Evolutionary conservation across 257 asterid genomes (phyloP), one percentile per base, ranked within the genome.

Genomic region (Scutellaria barbata): DNA sequence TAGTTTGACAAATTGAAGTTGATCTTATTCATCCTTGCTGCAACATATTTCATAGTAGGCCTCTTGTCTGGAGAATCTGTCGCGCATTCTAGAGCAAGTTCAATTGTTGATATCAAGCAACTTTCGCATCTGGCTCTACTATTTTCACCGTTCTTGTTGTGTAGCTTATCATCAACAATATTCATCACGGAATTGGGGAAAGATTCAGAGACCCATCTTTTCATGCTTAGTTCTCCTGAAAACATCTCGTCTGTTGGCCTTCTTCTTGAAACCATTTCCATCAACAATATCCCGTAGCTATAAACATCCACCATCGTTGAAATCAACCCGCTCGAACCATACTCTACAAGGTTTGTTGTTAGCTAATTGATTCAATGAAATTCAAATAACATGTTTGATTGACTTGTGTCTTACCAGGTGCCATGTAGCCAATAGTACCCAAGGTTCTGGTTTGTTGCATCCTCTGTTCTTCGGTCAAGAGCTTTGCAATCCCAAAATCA

Each of bases 271-370:
- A 53, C 33, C 5, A 63, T 52, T 41, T 74, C 79, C 79, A 74
- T 74, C 55, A 74, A 33, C 40, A 74, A 14, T n/a, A 74, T 59
- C 47, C 79, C 79, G 3, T 37, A 74, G 62, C 74, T 66, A 13
- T 74, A 66, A 8, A 67, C 69, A 43, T 74, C 79, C 8, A 13
- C 69, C 63, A 13, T 37, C 6, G 74, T 67, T 7, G 74, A 74
- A 0, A 74, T 42, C 6, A 74, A 48, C 37, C 74, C 79, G 41
- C 46, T 46, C 10, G 69, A 66, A 3, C 74, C 79, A 50, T 74
- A 74, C 64, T 74, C 79, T 74, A 33, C 43, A n/a, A 17, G 8
- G 2, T 1, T 17, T 2, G 37, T 0, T 20, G 17, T 8, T 17
- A 1, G 12, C 2, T 20, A 53, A 18, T 9, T 53, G 10, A 53